These are phyloP conservation scores for Didymosphaeria variabile DNA, from an alignment of 2,329 filamentous ascomycete species.

Conservation along the genomic window DNA sequence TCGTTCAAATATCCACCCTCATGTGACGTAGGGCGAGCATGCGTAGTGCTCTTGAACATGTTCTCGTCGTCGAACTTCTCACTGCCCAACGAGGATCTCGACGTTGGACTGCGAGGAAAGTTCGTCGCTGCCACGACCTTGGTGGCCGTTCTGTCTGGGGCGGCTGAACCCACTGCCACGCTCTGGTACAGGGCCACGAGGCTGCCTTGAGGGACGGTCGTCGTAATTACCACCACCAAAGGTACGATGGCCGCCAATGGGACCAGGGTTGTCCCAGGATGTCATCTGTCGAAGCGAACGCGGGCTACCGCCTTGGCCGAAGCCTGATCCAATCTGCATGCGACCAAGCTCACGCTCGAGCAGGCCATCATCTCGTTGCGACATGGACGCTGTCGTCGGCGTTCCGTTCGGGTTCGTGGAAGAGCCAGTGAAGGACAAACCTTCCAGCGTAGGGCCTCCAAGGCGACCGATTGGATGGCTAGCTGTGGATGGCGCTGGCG, in stretches of 20 bases:
- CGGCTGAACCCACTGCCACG: constrained; percentile 66
- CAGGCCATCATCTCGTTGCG: constrained; percentile 65
- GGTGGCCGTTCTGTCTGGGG: constrained; percentile 68
- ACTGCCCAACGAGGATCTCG: constrained; percentile 71
- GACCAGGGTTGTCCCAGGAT: constrained; percentile 67
- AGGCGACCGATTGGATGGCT: constrained; percentile 79
- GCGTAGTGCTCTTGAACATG: constrained; percentile 16
- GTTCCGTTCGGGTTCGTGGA: constrained; percentile 74
- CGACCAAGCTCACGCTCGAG: constrained; percentile 71
- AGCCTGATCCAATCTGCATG: constrained; percentile 65
- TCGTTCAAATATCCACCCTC: constrained; percentile 38
- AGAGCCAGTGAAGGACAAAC: constrained; percentile 62
- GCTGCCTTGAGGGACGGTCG: constrained; percentile 68
- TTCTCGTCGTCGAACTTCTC: constrained; percentile 23
- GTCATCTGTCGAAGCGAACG: constrained; percentile 67
- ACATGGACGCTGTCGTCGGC: constrained; percentile 62
- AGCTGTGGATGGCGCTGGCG: constrained; percentile 86
- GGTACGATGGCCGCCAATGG: constrained; percentile 71
- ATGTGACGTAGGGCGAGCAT: constrained; percentile 33
- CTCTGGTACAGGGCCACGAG: constrained; percentile 68
- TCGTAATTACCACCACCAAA: constrained; percentile 69
- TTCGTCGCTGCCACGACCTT: constrained; percentile 70
- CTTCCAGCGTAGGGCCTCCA: constrained; percentile 61
- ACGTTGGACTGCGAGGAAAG: constrained; percentile 67
- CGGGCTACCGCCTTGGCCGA: constrained; percentile 63